A percentile compares a stretch with the other conserved stretches of the same genome.
phyloP scores from a whole-genome alignment of 495 filamentous ascomycete species.

The Physcia stellaris region DNA sequence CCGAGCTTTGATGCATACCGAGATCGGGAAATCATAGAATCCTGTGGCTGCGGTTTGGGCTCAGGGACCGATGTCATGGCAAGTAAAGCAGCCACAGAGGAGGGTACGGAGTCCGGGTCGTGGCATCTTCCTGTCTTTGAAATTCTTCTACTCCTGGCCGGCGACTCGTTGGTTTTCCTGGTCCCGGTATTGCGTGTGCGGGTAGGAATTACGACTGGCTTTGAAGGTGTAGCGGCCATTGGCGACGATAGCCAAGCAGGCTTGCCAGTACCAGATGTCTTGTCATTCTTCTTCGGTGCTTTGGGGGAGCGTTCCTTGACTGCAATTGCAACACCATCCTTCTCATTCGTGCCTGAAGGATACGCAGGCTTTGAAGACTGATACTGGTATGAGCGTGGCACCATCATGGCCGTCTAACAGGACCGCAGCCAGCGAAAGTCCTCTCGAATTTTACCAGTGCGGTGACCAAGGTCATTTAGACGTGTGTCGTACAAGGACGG shows the following conservation, averaged over 20 bases:
- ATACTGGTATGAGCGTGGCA: conserved; percentile 12
- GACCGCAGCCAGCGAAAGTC: too few relatives aligned
- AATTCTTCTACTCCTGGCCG: conserved; percentile 2
- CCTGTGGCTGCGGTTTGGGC: neutral
- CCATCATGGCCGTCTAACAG: too few relatives aligned
- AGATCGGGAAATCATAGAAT: neutral
- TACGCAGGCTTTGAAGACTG: conserved; percentile 4
- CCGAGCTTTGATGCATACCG: neutral
- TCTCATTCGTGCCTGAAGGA: neutral
- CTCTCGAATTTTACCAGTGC: too few relatives aligned
- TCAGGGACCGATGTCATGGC: conserved; percentile 8
- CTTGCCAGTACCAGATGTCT: conserved; percentile 20
- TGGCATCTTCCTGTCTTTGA: conserved; percentile 2
- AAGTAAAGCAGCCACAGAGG: conserved; percentile 11
- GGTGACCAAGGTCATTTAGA: too few relatives aligned
- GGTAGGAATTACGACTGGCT: conserved; percentile 17
- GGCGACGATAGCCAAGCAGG: conserved; percentile 19
- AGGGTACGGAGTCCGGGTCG: conserved; percentile 9
- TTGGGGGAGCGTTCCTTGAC: conserved; percentile 1
- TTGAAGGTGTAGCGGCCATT: conserved; percentile 10
- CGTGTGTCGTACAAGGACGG: too few relatives aligned
- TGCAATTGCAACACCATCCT: neutral
- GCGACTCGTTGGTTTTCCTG: conserved; percentile 3
- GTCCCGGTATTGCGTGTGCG: conserved; percentile 5
- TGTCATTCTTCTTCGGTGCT: conserved; percentile 2